Evolutionary conservation across 1,284 basidiomycete species (phyloP).

Genomic region (Rhodotorula sp.): DNA sequence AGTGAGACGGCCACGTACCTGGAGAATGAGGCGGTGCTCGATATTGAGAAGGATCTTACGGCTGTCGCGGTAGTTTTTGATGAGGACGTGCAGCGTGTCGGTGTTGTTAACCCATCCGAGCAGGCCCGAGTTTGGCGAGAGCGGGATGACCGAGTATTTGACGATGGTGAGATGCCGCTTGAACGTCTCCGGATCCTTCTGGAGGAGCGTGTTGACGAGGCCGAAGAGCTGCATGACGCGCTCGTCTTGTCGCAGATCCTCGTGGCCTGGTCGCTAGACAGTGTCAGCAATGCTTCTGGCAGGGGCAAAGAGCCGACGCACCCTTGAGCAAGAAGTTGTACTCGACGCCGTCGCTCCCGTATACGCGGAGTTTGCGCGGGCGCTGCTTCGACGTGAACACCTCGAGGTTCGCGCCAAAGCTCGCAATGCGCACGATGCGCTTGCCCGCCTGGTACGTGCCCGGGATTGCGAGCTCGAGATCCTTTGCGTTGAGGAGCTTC

Average conservation of each 20-base stretch:
- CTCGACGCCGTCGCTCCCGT: constrained; percentile 88
- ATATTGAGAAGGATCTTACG: constrained; percentile 97
- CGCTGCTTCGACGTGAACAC: constrained; percentile 99
- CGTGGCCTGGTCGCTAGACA: constrained; percentile 68
- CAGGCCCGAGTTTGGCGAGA: constrained; percentile 94
- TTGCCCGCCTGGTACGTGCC: constrained; percentile 86
- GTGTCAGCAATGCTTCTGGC: neutral
- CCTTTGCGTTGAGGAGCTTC: constrained; percentile 80
- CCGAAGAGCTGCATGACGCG: constrained; percentile 99
- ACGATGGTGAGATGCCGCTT: constrained; percentile 95
- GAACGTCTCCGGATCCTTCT: constrained; percentile 91
- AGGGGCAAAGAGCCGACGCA: constrained; percentile 44
- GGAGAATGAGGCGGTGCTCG: constrained; percentile 96
- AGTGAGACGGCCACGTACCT: constrained; percentile 58
- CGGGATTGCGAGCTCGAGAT: constrained; percentile 91
- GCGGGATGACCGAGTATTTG: constrained; percentile 87
- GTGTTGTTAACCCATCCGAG: constrained; percentile 95
- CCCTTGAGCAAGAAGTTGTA: constrained; percentile 95
- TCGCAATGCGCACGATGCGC: constrained; percentile 77
- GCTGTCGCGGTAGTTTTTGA: constrained; percentile 86
- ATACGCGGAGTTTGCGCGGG: constrained; percentile 82
- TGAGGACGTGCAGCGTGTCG: constrained; percentile 96
- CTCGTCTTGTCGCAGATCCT: constrained; percentile 98
- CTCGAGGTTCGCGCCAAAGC: constrained; percentile 80
- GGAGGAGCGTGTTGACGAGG: constrained; percentile 91